Percentiles rank a stretch among this genome's conserved stretches.
Conservation (phyloP, 495 filamentous ascomycete species). For the Aspergillus wentii region DNA sequence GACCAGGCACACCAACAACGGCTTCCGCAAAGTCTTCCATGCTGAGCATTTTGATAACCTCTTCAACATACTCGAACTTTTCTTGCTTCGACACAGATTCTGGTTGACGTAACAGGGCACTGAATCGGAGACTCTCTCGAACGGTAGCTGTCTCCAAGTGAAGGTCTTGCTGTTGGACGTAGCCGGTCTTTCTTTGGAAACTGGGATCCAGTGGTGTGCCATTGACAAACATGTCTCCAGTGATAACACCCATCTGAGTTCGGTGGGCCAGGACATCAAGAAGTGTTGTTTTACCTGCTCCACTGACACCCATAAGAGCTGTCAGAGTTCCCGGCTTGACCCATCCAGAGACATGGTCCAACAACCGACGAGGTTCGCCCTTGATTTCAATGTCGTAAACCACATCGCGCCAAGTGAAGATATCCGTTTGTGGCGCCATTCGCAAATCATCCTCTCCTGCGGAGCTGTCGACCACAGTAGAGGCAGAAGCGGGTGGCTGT, state of each 20-base stretch:
- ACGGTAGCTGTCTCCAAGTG: conserved; percentile 84
- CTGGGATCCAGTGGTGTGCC: conserved; percentile 54
- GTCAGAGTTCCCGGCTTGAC: conserved; percentile 67
- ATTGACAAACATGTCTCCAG: conserved; percentile 49
- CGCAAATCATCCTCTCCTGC: too few relatives aligned
- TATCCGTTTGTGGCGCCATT: conserved; percentile 44
- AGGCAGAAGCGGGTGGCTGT: too few relatives aligned
- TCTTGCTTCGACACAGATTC: conserved; percentile 31
- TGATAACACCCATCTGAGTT: conserved; percentile 43
- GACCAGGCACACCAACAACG: conserved; percentile 37
- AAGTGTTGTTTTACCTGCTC: conserved; percentile 63
- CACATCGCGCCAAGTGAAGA: conserved; percentile 73
- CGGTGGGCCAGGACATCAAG: conserved; percentile 56
- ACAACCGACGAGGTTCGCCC: conserved; percentile 48
- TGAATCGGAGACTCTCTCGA: conserved; percentile 76
- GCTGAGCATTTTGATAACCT: conserved; percentile 43
- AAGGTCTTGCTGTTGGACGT: conserved; percentile 91
- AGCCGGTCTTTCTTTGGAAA: conserved; percentile 89
- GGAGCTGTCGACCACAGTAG: too few relatives aligned
- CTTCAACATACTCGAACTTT: conserved; percentile 45
- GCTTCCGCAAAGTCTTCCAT: conserved; percentile 42
- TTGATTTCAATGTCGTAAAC: conserved; percentile 65
- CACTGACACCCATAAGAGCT: conserved; percentile 59
- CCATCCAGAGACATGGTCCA: conserved; percentile 63
- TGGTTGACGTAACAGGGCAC: conserved; percentile 79